phyloP scores from a whole-genome alignment of 768 basidiomycete species.

The Mycena maculata region DNA sequence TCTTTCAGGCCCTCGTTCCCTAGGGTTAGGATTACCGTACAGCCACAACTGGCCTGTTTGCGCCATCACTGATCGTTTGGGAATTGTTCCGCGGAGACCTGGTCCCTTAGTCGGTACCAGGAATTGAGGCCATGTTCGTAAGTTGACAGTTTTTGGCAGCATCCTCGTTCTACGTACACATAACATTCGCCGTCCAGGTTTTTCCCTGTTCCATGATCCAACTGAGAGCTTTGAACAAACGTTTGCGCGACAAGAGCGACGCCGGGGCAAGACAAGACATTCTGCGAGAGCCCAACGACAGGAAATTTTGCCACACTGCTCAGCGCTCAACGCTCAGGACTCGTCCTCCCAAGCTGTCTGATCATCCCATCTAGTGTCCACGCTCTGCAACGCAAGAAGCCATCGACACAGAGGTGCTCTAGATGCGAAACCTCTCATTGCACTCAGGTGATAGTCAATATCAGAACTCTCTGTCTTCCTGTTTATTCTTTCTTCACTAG shows the following conservation, averaged over 20 bases:
- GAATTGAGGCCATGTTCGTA: conserved; percentile 22
- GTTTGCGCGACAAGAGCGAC: conserved; percentile 33
- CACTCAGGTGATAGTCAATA: conserved; percentile 23
- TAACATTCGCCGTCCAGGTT: not conserved
- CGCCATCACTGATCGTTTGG: no score
- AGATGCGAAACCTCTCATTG: conserved; percentile 35
- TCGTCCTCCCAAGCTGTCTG: no score
- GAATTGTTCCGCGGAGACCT: no score
- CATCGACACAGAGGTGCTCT: conserved; percentile 18
- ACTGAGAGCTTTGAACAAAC: conserved; percentile 31
- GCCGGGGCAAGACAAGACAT: conserved; percentile 27
- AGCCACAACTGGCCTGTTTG: no score
- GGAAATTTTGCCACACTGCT: no score
- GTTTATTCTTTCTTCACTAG: conserved; percentile 14
- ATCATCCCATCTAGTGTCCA: no score
- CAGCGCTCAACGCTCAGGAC: no score
- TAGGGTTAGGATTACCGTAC: no score
- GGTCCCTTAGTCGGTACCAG: no score
- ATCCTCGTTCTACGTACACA: not conserved
- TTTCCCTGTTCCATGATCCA: conserved; percentile 27
- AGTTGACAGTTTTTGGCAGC: not conserved
- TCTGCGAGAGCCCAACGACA: no score
- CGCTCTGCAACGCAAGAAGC: conserved; percentile 36
- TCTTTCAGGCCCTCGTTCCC: no score
- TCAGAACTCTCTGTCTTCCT: not conserved